Base-by-base conservation (phyloP, 2,329 filamentous ascomycete species). In the Arthroderma uncinatum region DNA sequence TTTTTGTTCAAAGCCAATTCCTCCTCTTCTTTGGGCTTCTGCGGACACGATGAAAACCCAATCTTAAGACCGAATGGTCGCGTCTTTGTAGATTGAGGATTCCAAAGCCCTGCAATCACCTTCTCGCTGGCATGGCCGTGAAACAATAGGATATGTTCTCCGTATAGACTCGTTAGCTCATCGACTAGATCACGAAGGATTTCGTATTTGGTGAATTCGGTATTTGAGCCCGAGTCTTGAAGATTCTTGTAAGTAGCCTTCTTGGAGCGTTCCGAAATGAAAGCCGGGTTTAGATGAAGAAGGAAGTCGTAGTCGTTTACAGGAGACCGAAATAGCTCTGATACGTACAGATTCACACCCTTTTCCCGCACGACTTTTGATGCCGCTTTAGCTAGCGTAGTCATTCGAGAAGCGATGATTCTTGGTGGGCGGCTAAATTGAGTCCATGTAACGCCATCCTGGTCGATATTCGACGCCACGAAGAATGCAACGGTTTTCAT, bases 401-500 rank as follows among this genome's bases (percentile, higher is more conserved):
- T 90, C 80, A 97, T 86, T 39, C 93, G 83, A 12, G 84, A 82
- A 10, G 91, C 92, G 28, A 92, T 82, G 53, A 97, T 87, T 68
- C 87, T 91, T 10, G 86, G 82, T 0, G 92, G 91, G 36, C 77
- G 71, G 14, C 71, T 76, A 56, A 80, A 79, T 54, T 89, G 81
- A 0, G 86, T 95, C 79, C 89, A 97, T 0, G 85, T 86, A 7
- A 85, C 82, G 2, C 93, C 93, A 36, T 86, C 86, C 4, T 76
- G 73, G 64, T 96, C 90, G 61, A 87, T 76, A 55, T 87, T 86
- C 0, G 89, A 90, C 1, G 89, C 89, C 2, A 86, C 86, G 65
- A 96, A 87, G 39, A 97, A 74, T 16, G 86, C 84, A 2, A 88
- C 82, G 60, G 83, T 84, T 71, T 93, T 95, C 84, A 97, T 87